phyloP scores from a whole-genome alignment of 495 filamentous ascomycete species.

The Xylaria intraflava region DNA sequence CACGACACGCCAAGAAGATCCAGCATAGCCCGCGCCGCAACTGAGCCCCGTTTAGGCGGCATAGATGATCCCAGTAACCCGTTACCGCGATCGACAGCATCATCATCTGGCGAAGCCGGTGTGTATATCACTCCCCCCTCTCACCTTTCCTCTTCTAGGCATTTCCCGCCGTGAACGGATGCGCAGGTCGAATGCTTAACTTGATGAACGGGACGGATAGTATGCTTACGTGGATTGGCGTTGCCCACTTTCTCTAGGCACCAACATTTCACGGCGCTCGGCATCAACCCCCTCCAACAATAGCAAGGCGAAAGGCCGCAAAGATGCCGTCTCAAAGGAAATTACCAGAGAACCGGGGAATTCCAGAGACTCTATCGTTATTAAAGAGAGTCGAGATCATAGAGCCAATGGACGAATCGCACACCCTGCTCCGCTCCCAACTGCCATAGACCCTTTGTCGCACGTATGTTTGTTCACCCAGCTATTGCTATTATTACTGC shows the following conservation, averaged over 20 bases:
- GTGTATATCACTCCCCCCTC: constrained; percentile 2
- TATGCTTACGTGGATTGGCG: constrained; percentile 3
- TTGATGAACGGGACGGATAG: not conserved
- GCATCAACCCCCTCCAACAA: constrained; percentile 14
- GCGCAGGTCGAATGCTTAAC: not conserved
- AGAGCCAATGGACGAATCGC: constrained; percentile 11
- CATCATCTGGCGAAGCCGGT: constrained; percentile 1
- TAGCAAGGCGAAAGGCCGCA: constrained; percentile 18
- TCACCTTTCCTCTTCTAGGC: not conserved
- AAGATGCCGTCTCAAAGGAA: constrained; percentile 23
- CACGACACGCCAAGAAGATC: not conserved
- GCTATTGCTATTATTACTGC: not conserved
- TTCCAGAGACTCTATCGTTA: constrained; percentile 7
- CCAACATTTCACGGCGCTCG: constrained; percentile 10
- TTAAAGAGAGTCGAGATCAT: constrained; percentile 7
- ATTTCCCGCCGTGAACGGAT: not conserved
- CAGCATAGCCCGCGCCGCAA: not conserved
- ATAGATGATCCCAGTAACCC: not conserved
- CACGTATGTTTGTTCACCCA: constrained; percentile 30
- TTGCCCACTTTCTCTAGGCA: constrained; percentile 14
- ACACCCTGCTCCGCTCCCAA: constrained; percentile 15
- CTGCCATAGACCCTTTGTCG: constrained; percentile 41
- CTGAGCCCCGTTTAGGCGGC: not conserved
- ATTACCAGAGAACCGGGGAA: constrained; percentile 10
- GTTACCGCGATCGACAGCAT: not conserved